These are phyloP conservation scores for Hypoxylon fuscum DNA, from an alignment of 495 filamentous ascomycete species.

Conservation along the genomic window DNA sequence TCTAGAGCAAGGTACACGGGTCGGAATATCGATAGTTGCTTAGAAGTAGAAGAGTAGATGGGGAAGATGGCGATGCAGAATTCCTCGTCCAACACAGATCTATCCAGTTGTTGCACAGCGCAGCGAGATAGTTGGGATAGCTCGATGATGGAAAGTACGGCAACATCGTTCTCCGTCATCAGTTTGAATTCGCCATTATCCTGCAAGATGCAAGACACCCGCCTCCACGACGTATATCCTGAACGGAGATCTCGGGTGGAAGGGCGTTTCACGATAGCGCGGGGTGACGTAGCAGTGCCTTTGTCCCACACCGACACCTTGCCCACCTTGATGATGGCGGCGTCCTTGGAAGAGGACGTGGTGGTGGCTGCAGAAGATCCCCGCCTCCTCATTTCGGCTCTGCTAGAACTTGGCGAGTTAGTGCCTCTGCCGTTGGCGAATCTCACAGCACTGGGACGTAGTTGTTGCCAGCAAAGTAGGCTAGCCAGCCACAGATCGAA, in stretches of 20 bases:
- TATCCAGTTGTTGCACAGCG: constrained; percentile 87
- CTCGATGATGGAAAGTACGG: constrained; percentile 81
- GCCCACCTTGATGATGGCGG: constrained; percentile 95
- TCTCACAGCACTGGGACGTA: constrained; percentile 64
- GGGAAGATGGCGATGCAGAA: constrained; percentile 94
- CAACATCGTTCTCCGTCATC: constrained; percentile 81
- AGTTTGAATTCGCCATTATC: constrained; percentile 97
- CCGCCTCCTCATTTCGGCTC: constrained; percentile 72
- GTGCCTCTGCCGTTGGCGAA: constrained; percentile 36
- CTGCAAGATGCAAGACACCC: constrained; percentile 90
- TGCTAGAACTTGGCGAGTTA: constrained; percentile 31
- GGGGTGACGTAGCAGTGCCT: constrained; percentile 61
- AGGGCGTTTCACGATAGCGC: constrained; percentile 60
- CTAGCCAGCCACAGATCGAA: constrained; percentile 94
- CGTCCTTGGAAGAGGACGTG: constrained; percentile 66
- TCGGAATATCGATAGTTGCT: constrained; percentile 68
- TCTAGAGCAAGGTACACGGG: constrained; percentile 89
- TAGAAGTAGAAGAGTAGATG: constrained; percentile 74
- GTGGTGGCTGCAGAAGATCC: constrained; percentile 64
- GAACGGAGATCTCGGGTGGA: constrained; percentile 57
- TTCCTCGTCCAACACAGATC: constrained; percentile 92
- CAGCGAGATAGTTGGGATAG: constrained; percentile 89
- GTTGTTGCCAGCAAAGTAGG: constrained; percentile 91
- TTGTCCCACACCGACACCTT: constrained; percentile 93
- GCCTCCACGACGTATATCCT: constrained; percentile 70